Percentiles rank a stretch among this genome's conserved stretches.
phyloP scores from a whole-genome alignment of 1,284 basidiomycete genomes.

The Pseudomicrostroma phylloplanum region DNA sequence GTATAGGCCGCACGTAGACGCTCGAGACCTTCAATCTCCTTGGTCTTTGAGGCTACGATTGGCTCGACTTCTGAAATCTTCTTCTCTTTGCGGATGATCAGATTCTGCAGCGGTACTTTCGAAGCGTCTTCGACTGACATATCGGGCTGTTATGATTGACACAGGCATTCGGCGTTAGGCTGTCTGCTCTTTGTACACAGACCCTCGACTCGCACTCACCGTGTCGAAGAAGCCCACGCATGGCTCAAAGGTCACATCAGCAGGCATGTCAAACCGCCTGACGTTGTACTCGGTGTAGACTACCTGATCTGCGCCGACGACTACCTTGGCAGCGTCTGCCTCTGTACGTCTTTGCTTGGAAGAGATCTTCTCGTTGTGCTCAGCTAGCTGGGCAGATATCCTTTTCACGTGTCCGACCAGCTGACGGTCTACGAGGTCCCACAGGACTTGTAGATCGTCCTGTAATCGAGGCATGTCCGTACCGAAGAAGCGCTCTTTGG shows the following conservation, averaged over 20 bases:
- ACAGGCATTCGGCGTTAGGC: background rate
- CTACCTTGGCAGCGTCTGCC: slow-evolving; percentile 14
- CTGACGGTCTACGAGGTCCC: slow-evolving; percentile 23
- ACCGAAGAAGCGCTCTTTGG: slow-evolving; percentile 30
- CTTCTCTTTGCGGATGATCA: slow-evolving; percentile 21
- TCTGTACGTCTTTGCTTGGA: slow-evolving; percentile 16
- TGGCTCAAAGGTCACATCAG: slow-evolving; percentile 30
- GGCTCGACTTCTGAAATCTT: slow-evolving; percentile 26
- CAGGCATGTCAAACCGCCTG: slow-evolving; percentile 28
- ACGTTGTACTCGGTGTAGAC: slow-evolving; percentile 29
- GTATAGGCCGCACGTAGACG: slow-evolving; percentile 29
- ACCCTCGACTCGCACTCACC: too few relatives aligned
- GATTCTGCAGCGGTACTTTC: slow-evolving; percentile 28
- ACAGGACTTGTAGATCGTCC: slow-evolving; percentile 26
- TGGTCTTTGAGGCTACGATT: slow-evolving; percentile 20
- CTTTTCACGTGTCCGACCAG: slow-evolving; percentile 15
- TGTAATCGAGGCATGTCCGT: slow-evolving; percentile 23
- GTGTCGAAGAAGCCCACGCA: slow-evolving; percentile 37
- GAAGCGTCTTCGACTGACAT: slow-evolving; percentile 26
- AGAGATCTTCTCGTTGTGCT: slow-evolving; percentile 20
- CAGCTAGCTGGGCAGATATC: slow-evolving; percentile 14
- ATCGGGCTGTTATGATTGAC: slow-evolving; percentile 12
- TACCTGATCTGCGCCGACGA: slow-evolving; percentile 19
- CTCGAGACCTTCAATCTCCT: slow-evolving; percentile 28
- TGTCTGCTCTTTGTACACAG: too few relatives aligned